A percentile compares a stretch with the other conserved stretches of the same genome.
These are phyloP conservation scores for Kernera saxatilis DNA, from an alignment of 345 rosid species.

Conservation along the genomic window DNA sequence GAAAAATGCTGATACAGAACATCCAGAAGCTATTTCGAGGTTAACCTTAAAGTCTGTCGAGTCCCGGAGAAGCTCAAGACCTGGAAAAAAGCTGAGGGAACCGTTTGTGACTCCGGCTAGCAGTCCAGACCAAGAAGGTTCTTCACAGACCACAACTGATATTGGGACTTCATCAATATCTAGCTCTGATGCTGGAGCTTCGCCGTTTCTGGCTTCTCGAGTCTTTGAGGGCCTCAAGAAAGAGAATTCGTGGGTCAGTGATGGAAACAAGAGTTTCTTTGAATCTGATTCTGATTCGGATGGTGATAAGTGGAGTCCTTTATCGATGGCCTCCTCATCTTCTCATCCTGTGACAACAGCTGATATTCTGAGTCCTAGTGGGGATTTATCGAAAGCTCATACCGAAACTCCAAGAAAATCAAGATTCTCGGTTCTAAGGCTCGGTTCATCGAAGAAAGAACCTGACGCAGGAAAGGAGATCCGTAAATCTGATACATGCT, in stretches of 20 bases:
- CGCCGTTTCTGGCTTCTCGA: constrained; percentile 57
- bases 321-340: constrained; percentile 44
- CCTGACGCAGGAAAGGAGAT: constrained; percentile 40
- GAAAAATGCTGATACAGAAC: constrained; percentile 51
- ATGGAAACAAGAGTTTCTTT: constrained; percentile 42
- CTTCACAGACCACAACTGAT: constrained; percentile 61
- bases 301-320: constrained; percentile 43
- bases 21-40: constrained; percentile 32
- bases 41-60: constrained; percentile 31
- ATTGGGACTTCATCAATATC: constrained; percentile 83
- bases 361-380: constrained; percentile 44
- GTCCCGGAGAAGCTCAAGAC: constrained; percentile 33
- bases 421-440: constrained; percentile 39
- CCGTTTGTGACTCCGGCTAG: constrained; percentile 91
- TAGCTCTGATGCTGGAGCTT: constrained; percentile 84
- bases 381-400: constrained; percentile 31
- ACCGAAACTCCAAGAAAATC: constrained; percentile 40
- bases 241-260: constrained; percentile 38
- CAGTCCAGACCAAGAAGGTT: constrained; percentile 85
- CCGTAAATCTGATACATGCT: constrained; percentile 47
- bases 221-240: constrained; percentile 49
- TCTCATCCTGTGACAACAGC: constrained; percentile 28
- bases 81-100: constrained; percentile 41
- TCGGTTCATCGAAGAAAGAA: constrained; percentile 49
- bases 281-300: constrained; percentile 72